Percentiles rank a stretch among this genome's conserved stretches.
Evolutionary conservation across 208 protist species (phyloP).

Genomic region (Trypanosoma platydactyli): DNA sequence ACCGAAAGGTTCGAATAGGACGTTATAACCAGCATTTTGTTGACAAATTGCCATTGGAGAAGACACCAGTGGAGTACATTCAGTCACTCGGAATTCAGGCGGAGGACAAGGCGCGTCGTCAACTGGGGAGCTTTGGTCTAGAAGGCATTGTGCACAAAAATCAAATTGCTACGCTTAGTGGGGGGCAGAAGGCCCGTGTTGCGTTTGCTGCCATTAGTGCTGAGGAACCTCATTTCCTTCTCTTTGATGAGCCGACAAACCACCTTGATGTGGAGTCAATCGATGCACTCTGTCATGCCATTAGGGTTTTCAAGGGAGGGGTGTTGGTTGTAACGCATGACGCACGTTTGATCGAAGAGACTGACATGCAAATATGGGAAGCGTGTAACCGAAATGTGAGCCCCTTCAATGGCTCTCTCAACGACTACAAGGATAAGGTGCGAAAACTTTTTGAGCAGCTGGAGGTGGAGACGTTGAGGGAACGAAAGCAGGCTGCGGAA

Average conservation of each 20-base stretch:
- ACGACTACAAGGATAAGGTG: constrained; percentile 86
- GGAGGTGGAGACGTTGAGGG: constrained; percentile 51
- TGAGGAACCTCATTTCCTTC: constrained; percentile 90
- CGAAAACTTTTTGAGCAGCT: constrained; percentile 69
- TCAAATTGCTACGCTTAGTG: constrained; percentile 91
- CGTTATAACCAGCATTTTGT: constrained; percentile 95
- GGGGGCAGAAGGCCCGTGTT: constrained; percentile 94
- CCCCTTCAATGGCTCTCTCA: constrained; percentile 75
- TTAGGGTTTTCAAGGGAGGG: constrained; percentile 85
- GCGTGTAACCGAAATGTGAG: constrained; percentile 74
- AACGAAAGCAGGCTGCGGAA: constrained; percentile 43
- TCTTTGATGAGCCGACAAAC: constrained; percentile 96
- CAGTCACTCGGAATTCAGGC: constrained; percentile 55
- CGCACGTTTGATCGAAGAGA: constrained; percentile 86
- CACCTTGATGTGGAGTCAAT: constrained; percentile 94
- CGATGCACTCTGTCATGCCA: constrained; percentile 81
- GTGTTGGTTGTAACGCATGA: constrained; percentile 92
- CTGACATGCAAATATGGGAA: constrained; percentile 91
- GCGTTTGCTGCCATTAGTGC: constrained; percentile 91
- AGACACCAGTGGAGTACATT: constrained; percentile 90
- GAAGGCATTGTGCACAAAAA: constrained; percentile 88
- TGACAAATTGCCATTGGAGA: constrained; percentile 89
- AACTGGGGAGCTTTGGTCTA: constrained; percentile 87
- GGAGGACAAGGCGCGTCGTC: constrained; percentile 82
- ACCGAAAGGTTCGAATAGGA: constrained; percentile 83